Evolutionary conservation across 2,329 filamentous ascomycete genomes (phyloP), one percentile per base, ranked within the genome.

Genomic region (Pezicula radicicola): DNA sequence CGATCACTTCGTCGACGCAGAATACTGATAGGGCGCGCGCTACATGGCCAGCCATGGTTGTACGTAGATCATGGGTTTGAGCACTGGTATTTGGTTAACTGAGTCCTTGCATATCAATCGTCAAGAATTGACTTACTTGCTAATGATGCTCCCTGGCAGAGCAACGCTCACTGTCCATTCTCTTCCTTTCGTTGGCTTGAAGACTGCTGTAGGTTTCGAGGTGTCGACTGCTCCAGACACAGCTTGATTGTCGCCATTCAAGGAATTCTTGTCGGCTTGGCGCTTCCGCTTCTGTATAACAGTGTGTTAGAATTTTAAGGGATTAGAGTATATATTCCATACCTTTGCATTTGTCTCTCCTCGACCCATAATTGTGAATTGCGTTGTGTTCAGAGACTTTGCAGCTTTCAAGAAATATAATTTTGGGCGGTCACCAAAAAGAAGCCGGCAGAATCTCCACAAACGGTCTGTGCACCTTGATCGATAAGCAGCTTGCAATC

Each of bases 1-100:
- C 74, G 47, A 96, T 78, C 28, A 95, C 78, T 71, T 96, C 91
- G 66, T 96, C 91, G 59, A 96, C 80, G 63, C 83, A 87, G 71
- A 94, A 95, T 56, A 95, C 86, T 55, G 89, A 87, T 48, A 91
- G 79, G 33, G 89, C 89, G 49, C 91, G 88, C 6, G 90, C 90
- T 49, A 96, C 85, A 57, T 87, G 85, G 7, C 87, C 88, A 1
- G 85, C 87, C 45, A 88, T 76, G 45, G 80, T 78, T 35, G 87
- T 90, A 66, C 90, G 87, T 65, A 89, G 85, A 54, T 95, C 89
- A 56, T 63, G 62, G 28, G 60, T 55, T 62, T 67, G 62, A 15
- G 60, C 59, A 53, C 64, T 66, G 46, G 7, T 27, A n/a, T 27
- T 35, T 16, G 18, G 28, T 30, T 6, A 30, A 12, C 7, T 52